Percentiles rank a stretch among this genome's conserved stretches.
Conservation (phyloP, 2,329 filamentous ascomycete genomes). For the Beauveria sp. region DNA sequence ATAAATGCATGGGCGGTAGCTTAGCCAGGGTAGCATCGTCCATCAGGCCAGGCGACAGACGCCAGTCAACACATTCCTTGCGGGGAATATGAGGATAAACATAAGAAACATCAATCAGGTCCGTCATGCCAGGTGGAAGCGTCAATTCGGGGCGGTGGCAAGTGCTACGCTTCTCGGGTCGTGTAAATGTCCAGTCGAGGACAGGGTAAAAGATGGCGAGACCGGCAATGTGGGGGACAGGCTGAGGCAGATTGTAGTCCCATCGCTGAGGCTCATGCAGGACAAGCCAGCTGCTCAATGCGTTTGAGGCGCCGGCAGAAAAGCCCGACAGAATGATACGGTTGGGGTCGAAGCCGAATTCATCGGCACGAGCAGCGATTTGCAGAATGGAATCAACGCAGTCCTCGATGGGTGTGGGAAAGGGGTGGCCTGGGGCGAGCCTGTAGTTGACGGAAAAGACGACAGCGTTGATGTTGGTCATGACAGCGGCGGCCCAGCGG, state of each 20-base stretch:
- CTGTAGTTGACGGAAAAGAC: conserved; percentile 61
- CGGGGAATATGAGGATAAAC: conserved; percentile 43
- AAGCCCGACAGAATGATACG: conserved; percentile 55
- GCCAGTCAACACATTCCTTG: conserved; percentile 41
- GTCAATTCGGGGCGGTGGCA: conserved; percentile 50
- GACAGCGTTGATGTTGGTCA: conserved; percentile 45
- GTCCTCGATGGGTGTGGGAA: conserved; percentile 58
- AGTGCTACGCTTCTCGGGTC: conserved; percentile 46
- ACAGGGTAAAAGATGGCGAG: conserved; percentile 55
- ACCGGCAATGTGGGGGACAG: conserved; percentile 41
- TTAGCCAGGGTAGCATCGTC: conserved; percentile 43
- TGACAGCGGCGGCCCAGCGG: conserved; percentile 48
- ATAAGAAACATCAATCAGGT: conserved; percentile 57
- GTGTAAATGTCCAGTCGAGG: conserved; percentile 51
- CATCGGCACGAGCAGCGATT: conserved; percentile 45
- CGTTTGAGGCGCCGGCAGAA: conserved; percentile 53
- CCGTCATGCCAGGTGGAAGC: conserved; percentile 48
- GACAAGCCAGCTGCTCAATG: conserved; percentile 39
- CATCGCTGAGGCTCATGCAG: conserved; percentile 35
- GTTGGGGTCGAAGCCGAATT: conserved; percentile 49
- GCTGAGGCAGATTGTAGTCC: conserved; percentile 29
- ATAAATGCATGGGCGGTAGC: conserved; percentile 47
- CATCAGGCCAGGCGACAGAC: conserved; percentile 51
- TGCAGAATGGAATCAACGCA: conserved; percentile 57
- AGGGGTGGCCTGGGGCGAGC: conserved; percentile 57